A percentile compares a stretch with the other conserved stretches of the same genome.
Evolutionary conservation across 352 stramenopile species (phyloP).

Genomic region (Pythium coloratum): DNA sequence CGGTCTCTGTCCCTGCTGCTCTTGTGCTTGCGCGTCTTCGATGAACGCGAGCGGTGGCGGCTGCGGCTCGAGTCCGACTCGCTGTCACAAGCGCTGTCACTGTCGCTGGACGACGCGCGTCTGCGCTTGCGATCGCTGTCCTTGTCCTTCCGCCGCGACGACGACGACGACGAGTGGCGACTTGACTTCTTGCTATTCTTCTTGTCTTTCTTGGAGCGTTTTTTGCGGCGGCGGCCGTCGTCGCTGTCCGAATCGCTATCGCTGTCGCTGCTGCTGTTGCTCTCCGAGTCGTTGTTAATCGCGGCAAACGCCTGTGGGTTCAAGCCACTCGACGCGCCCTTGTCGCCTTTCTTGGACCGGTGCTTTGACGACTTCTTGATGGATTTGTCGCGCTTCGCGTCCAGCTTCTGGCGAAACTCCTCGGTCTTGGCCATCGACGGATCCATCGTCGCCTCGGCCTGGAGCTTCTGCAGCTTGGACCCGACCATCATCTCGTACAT

Average conservation of each 20-base stretch:
- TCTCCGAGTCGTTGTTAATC: conserved; percentile 45
- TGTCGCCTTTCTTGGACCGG: conserved; percentile 30
- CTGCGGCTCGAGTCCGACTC: conserved; percentile 22
- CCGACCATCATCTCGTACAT: conserved; percentile 77
- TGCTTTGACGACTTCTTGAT: conserved; percentile 56
- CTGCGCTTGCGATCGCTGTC: conserved; percentile 24
- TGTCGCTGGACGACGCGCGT: conserved; percentile 14
- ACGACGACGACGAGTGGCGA: conserved; percentile 20
- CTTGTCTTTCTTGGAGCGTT: conserved; percentile 40
- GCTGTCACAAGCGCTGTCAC: conserved; percentile 22
- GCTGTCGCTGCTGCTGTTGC: conserved; percentile 28
- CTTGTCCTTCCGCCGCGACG: conserved; percentile 24
- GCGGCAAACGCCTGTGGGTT: conserved; percentile 75
- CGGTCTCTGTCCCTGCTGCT: conserved; percentile 13
- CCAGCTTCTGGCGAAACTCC: conserved; percentile 63
- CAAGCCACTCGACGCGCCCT: conserved; percentile 42
- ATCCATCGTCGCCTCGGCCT: conserved; percentile 53
- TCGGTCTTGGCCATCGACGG: conserved; percentile 37
- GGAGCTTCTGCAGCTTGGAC: conserved; percentile 70
- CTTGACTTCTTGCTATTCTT: conserved; percentile 43
- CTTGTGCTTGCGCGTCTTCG: conserved; percentile 30
- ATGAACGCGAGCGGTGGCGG: conserved; percentile 22
- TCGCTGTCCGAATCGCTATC: conserved; percentile 33
- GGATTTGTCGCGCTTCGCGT: conserved; percentile 63
- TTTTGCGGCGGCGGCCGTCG: conserved; percentile 21